Conservation (phyloP, 331 rosid species). For the Saraca asoca region DNA sequence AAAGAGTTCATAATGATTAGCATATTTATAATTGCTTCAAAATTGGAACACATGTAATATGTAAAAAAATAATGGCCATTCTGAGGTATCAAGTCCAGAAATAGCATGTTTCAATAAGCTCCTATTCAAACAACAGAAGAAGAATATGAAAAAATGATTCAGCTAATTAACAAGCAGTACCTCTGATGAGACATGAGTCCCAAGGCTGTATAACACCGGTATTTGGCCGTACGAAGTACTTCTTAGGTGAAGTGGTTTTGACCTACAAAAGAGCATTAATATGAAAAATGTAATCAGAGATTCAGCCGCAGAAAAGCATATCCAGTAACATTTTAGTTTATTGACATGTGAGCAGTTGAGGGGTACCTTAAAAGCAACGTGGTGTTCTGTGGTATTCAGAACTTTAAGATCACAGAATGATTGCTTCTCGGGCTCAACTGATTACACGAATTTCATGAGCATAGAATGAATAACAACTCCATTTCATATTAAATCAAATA, state of each 20-base stretch:
- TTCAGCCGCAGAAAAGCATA: constrained; percentile 19
- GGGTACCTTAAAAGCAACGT: constrained; percentile 90
- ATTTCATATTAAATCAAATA: constrained; percentile 8
- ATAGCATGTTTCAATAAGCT: not conserved
- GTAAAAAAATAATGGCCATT: constrained; percentile 11
- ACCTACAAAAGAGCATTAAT: constrained; percentile 50
- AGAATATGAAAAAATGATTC: constrained; percentile 2
- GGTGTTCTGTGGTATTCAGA: constrained; percentile 63
- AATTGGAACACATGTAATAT: constrained; percentile 12
- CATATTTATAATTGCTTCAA: constrained; percentile 6
- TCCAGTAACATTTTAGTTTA: constrained; percentile 4
- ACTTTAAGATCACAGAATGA: constrained; percentile 85
- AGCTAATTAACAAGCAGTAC: constrained; percentile 45
- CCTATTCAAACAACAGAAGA: constrained; percentile 1
- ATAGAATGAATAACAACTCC: constrained; percentile 26
- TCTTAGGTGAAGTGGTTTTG: constrained; percentile 97
- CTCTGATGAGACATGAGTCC: constrained; percentile 91
- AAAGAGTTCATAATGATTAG: constrained; percentile 4
- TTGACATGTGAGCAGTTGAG: not conserved
- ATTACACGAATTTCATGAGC: constrained; percentile 34
- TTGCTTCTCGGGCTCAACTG: constrained; percentile 95
- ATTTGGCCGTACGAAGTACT: constrained; percentile 95
- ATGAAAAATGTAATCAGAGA: not conserved
- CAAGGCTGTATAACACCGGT: constrained; percentile 78
- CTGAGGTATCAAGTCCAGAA: constrained; percentile 4